Percentiles rank a stretch among this genome's conserved stretches.
phyloP scores from a whole-genome alignment of 306 rosid genomes.

The Benincasa hispida region DNA sequence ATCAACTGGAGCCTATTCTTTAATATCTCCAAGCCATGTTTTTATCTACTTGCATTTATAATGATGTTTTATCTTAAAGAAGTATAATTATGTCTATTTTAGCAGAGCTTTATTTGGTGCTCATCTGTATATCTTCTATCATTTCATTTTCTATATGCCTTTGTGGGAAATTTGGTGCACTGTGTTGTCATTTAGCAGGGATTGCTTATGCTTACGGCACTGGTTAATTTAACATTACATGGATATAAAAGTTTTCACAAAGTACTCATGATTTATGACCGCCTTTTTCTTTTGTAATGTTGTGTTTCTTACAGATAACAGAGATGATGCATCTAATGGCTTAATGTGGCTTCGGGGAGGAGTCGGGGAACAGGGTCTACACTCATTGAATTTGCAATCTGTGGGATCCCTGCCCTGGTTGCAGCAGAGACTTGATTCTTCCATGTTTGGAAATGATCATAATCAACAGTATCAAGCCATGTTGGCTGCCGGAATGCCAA shows the following conservation, averaged over 20 bases:
- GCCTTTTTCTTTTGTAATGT: background rate
- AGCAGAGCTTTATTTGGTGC: background rate
- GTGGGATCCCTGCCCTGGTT: slow-evolving; percentile 67
- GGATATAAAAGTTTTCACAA: background rate
- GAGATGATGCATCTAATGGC: slow-evolving; percentile 59
- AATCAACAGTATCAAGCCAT: slow-evolving; percentile 68
- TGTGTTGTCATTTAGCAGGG: background rate
- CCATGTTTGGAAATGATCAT: slow-evolving; percentile 45
- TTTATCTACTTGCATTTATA: background rate
- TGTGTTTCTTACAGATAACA: slow-evolving; percentile 39
- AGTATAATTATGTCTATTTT: background rate
- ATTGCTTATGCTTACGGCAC: background rate
- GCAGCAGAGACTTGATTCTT: slow-evolving; percentile 65
- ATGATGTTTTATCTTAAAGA: too few relatives aligned
- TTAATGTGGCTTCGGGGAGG: slow-evolving; percentile 75
- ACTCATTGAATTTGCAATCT: slow-evolving; percentile 55
- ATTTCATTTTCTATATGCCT: background rate
- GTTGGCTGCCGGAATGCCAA: slow-evolving; percentile 65
- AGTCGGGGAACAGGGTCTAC: slow-evolving; percentile 48
- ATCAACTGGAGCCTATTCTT: background rate
- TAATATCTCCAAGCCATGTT: background rate
- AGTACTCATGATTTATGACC: background rate
- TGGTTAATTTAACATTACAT: slow-evolving; percentile 1
- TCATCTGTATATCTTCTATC: background rate
- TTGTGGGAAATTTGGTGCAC: background rate